A percentile compares a stretch with the other conserved stretches of the same genome.
phyloP scores from a whole-genome alignment of 106 monocot species.

The Acorus calamus region DNA sequence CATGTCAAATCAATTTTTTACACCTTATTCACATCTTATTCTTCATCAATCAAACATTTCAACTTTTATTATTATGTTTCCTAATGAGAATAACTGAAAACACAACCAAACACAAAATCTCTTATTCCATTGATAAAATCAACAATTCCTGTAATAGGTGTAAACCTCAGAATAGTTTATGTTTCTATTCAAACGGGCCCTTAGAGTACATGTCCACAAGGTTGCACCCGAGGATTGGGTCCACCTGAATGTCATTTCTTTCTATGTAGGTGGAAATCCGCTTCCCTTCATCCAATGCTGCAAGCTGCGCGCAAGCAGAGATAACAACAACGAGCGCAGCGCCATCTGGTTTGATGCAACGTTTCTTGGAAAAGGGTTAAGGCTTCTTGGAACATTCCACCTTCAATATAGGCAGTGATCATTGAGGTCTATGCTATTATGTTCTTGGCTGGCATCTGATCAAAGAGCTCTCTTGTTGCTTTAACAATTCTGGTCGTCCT shows the following conservation, averaged over 20 bases:
- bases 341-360: slow-evolving; percentile 2
- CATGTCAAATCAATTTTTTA: too few relatives aligned
- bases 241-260: neutral
- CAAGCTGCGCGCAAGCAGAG: slow-evolving; percentile 11
- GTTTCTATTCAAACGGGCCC: too few relatives aligned
- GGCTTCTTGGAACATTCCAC: slow-evolving; percentile 9
- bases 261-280: slow-evolving; percentile 14
- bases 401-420: slow-evolving; percentile 6
- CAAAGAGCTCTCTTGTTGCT: slow-evolving; percentile 6
- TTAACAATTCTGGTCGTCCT: neutral
- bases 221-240: slow-evolving; percentile 1
- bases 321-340: neutral
- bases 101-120: too few relatives aligned
- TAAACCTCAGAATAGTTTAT: too few relatives aligned
- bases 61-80: too few relatives aligned
- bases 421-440: slow-evolving; percentile 14
- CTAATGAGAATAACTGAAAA: too few relatives aligned
- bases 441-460: slow-evolving; percentile 9
- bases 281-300: slow-evolving; percentile 13
- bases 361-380: slow-evolving; percentile 2
- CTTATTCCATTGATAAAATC: too few relatives aligned
- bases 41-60: too few relatives aligned
- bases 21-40: too few relatives aligned
- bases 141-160: too few relatives aligned
- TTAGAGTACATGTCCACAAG: slow-evolving; percentile 21